These are phyloP conservation scores for Tricholoma furcatifolium DNA, from an alignment of 768 basidiomycete genomes.

Conservation along the genomic window DNA sequence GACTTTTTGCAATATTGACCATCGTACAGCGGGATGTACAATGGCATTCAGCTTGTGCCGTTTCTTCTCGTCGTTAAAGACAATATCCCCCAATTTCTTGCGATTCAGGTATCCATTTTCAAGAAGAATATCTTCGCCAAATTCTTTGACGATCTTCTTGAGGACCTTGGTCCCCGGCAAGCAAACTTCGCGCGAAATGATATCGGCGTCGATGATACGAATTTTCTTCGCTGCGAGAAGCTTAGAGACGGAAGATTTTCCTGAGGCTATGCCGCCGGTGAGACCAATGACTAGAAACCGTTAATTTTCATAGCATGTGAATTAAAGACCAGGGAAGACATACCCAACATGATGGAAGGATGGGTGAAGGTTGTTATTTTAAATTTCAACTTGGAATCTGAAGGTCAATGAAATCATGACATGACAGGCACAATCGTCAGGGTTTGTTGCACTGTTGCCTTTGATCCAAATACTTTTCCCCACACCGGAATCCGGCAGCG, in stretches of 20 bases:
- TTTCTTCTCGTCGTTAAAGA: slow-evolving; percentile 78
- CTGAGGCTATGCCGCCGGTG: slow-evolving; percentile 95
- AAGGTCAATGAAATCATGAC: background rate
- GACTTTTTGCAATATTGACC: slow-evolving; percentile 71
- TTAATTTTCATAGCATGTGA: background rate
- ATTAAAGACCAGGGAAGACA: background rate
- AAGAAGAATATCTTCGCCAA: slow-evolving; percentile 68
- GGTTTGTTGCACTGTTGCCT: background rate
- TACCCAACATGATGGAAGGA: slow-evolving; percentile 12
- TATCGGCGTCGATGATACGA: slow-evolving; percentile 92
- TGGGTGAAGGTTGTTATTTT: background rate
- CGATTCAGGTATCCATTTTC: slow-evolving; percentile 77
- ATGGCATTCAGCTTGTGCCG: slow-evolving; percentile 78
- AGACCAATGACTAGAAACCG: slow-evolving; percentile 76
- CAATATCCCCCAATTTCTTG: slow-evolving; percentile 75
- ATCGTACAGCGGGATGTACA: slow-evolving; percentile 87
- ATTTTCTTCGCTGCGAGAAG: slow-evolving; percentile 65
- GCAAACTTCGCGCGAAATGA: slow-evolving; percentile 84
- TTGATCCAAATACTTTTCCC: background rate
- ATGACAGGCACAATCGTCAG: background rate
- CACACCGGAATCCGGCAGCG: background rate
- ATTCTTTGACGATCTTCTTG: slow-evolving; percentile 60
- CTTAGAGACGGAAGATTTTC: slow-evolving; percentile 89
- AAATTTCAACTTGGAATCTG: background rate
- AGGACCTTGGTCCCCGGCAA: slow-evolving; percentile 79